Evolutionary conservation across 768 basidiomycete genomes (phyloP).

Genomic region (Russula griseocarnosa): DNA sequence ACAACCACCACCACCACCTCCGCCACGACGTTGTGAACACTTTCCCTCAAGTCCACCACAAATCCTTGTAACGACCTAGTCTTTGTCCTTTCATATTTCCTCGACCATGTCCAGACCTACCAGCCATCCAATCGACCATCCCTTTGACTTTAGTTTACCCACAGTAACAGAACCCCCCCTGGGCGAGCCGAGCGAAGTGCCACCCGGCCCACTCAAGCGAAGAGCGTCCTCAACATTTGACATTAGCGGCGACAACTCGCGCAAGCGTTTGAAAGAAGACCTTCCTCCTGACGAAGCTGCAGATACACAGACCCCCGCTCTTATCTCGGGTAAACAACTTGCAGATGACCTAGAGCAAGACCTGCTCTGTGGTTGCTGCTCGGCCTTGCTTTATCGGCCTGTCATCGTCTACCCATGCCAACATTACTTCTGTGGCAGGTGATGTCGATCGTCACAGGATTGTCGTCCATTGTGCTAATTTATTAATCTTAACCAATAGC

Average conservation of each 20-base stretch:
- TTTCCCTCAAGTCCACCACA: background rate
- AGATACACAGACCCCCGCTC: conserved; percentile 18
- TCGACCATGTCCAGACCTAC: conserved; percentile 7
- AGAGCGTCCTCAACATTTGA: conserved; percentile 27
- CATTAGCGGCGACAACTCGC: conserved; percentile 11
- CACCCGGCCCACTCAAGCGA: conserved; percentile 23
- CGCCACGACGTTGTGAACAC: background rate
- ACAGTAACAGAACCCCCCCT: background rate
- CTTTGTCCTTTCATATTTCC: background rate
- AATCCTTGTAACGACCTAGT: background rate
- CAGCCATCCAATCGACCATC: conserved; percentile 41
- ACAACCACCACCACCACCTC: background rate
- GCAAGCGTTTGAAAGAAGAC: conserved; percentile 28
- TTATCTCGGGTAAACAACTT: conserved; percentile 37
- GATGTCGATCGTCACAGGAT: conserved; percentile 27
- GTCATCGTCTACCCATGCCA: conserved; percentile 82
- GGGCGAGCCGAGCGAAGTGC: conserved; percentile 12
- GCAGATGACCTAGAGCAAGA: conserved; percentile 66
- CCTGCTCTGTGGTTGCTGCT: conserved; percentile 82
- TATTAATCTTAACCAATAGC: conserved; percentile 38
- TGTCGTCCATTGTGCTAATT: conserved; percentile 1
- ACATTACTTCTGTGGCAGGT: conserved; percentile 92
- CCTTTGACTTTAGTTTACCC: conserved; percentile 33
- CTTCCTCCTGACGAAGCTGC: conserved; percentile 16
- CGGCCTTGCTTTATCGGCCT: conserved; percentile 75